Evolutionary conservation across 2,329 filamentous ascomycete genomes (phyloP), one percentile per base, ranked within the genome.

Genomic region (Cadophora luteo-olivacea): DNA sequence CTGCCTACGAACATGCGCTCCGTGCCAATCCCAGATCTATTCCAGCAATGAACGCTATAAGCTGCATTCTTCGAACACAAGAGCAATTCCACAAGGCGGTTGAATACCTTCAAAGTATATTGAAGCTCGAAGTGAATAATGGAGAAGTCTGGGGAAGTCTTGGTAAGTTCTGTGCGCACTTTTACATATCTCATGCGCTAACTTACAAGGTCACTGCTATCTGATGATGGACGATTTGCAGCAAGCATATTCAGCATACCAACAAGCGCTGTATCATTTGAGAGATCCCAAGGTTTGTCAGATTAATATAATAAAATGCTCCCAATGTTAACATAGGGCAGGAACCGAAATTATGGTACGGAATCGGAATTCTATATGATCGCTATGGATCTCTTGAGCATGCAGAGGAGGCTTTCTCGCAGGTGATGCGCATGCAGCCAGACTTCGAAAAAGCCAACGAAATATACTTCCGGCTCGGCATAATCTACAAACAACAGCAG

Each of bases 141-240:
- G 96, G 96, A 68, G 96, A 98, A 80, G 94, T 96, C 55, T 98
- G 95, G 96, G 95, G 95, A 60, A 97, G 94, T 78, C 85, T 98
- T 36, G 95, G 93, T 96, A 85, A 72, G 87, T 79, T 65, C 1
- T 25, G 3, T 24, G n/a, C 25, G n/a, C 38, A 48, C 16, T 29
- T 19, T 11, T 68, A 54, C 55, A n/a, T 12, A n/a, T 6, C 45
- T 60, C 4, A 22, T 45, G 52, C 72, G 73, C 74, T 74, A 52
- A 75, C 72, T 29, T 32, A 36, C 55, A 74, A 95, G 93, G 96
- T n/a, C 96, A 98, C 80, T 98, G 96, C 82, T 97, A 95, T 79
- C 85, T 99, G 32, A 99, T 99, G 96, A 97, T 97, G 88, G 96
- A 99, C 77, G 95, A 97, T 77, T 82, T 98, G 41, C 96, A 98